Conservation (phyloP, 176 grass and related monocot species). For the Zizania latifolia region DNA sequence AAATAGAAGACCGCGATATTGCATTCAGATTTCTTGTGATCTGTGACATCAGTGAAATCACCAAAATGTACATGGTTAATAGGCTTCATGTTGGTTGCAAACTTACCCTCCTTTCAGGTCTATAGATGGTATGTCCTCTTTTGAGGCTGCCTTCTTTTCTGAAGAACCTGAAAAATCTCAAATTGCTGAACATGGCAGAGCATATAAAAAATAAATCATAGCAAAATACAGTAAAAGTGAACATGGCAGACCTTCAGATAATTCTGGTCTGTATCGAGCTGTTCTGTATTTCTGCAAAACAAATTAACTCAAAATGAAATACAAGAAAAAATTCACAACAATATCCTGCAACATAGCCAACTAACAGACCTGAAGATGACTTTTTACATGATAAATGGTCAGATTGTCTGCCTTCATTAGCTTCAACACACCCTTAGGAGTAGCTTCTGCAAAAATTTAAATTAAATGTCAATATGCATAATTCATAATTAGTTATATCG, state of each 20-base stretch:
- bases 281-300: constrained; percentile 94
- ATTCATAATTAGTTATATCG: neutral
- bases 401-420: constrained; percentile 98
- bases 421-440: constrained; percentile 94
- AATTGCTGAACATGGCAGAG: neutral
- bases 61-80: neutral
- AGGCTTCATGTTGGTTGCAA: neutral
- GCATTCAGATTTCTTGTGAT: neutral
- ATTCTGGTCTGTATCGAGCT: constrained; percentile 83
- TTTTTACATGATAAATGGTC: constrained; percentile 99
- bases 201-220: neutral
- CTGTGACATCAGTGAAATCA: neutral
- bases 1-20: neutral
- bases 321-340: neutral
- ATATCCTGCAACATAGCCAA: constrained; percentile 13
- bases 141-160: constrained; percentile 41
- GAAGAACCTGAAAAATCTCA: constrained; percentile 38
- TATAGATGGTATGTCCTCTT: constrained; percentile 62
- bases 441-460: constrained; percentile 67
- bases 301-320: constrained; percentile 23
- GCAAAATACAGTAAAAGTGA: neutral
- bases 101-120: constrained; percentile 72
- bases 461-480: constrained; percentile 17
- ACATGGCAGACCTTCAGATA: constrained; percentile 64
- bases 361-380: constrained; percentile 75